These are phyloP conservation scores for Trebouxia sp. DNA, from an alignment of 139 green algal genomes.

Conservation along the genomic window DNA sequence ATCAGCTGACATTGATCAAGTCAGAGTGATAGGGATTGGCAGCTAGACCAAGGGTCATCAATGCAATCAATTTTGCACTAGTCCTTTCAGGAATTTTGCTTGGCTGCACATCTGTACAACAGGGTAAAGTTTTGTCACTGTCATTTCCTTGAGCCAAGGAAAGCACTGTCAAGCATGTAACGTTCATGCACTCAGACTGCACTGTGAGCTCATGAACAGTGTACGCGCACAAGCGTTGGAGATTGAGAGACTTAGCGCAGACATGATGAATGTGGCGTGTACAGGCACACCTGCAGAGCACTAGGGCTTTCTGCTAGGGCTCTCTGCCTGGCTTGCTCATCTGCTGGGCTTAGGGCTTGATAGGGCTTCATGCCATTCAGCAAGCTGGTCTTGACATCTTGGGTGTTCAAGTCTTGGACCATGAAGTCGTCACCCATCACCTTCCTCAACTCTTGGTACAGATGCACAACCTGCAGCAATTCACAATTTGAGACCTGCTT, in stretches of 20 bases:
- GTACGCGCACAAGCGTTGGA: no score
- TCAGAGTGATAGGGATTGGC: no score
- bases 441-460: conserved; percentile 31
- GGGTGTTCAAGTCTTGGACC: neutral
- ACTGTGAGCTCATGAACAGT: no score
- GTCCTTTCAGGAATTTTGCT: no score
- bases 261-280: no score
- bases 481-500: neutral
- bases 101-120: no score
- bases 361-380: neutral
- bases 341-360: neutral
- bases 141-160: no score
- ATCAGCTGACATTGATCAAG: no score
- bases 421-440: conserved; percentile 17
- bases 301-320: neutral
- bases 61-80: no score
- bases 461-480: conserved; percentile 16
- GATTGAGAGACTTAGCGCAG: no score
- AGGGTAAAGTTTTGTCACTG: no score
- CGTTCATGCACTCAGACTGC: neutral
- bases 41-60: no score
- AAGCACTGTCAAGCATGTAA: neutral
- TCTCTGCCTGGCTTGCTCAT: conserved; percentile 21
- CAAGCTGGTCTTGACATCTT: neutral
- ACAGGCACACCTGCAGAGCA: conserved; percentile 23